Evolutionary conservation across 2,329 filamentous ascomycete species (phyloP), one percentile per base, ranked within the genome.

Genomic region (Colletotrichum sublineola): DNA sequence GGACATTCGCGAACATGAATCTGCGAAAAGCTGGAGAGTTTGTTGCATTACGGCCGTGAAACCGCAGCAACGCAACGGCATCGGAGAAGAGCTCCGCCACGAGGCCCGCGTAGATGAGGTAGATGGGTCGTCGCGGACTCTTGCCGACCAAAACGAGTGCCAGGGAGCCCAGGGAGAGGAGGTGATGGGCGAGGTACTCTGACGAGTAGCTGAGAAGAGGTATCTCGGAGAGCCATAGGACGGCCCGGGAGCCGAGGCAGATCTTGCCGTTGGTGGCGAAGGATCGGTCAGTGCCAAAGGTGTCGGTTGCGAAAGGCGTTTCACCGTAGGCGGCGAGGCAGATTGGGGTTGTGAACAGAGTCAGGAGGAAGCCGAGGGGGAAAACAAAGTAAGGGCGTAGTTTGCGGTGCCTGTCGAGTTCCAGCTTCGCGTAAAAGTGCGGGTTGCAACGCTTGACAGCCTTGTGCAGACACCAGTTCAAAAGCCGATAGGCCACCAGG

Each of bases 211-310:
- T 55, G 31, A 75, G 66, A 0, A 73, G 42, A 2, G 73, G 71
- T 36, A 74, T 14, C 60, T 75, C 74, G 11, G 74, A 73, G 12
- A 60, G 48, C 74, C 74, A 75, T 5, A 75, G 68, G 2, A 71
- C 31, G 7, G 42, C 36, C 14, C 73, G 64, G 20, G 73, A 70
- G 20, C 57, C 56, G 1, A 75, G 48, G 18, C 74, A 75, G 29
- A 71, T 24, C 14, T 66, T 67, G 31, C 60, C 68, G n/a, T 40
- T 18, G 15, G 58, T n/a, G 9, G 73, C 40, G 55, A 71, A 42
- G 5, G 64, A 20, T 0, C 56, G 50, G 15, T 50, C 53, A 7
- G 58, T n/a, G 18, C 58, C 40, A 12, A 68, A 55, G 7, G 15
- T 36, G 14, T 67, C 65, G 7, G 29, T 24, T 8, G n/a, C 58